phyloP scores from a whole-genome alignment of 2,329 filamentous ascomycete species.

The Pseudocercospora ulei region DNA sequence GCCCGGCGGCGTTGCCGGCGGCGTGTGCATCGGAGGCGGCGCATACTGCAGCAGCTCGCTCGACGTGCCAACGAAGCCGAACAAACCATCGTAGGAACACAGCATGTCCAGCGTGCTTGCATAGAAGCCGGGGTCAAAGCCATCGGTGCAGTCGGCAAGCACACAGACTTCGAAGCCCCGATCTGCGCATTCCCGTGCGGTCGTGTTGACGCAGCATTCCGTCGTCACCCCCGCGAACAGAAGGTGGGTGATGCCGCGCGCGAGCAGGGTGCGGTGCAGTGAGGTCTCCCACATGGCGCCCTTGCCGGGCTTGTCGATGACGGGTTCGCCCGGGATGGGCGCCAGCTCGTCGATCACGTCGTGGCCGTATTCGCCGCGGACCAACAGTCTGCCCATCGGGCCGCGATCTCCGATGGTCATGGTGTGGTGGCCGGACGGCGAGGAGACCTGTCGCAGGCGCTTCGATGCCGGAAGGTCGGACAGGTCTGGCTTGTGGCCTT shows the following conservation, averaged over 20 bases:
- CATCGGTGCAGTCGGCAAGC: conserved; percentile 43
- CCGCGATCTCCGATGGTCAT: conserved; percentile 47
- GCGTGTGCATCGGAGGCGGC: conserved; percentile 29
- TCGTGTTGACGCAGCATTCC: conserved; percentile 51
- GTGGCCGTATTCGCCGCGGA: conserved; percentile 48
- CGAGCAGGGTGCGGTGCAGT: conserved; percentile 46
- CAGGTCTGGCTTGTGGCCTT: conserved; percentile 45
- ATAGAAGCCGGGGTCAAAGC: conserved; percentile 43
- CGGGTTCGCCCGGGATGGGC: conserved; percentile 44
- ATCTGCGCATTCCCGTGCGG: conserved; percentile 49
- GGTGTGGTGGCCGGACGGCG: conserved; percentile 40
- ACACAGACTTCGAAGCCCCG: conserved; percentile 53
- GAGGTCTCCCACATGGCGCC: conserved; percentile 51
- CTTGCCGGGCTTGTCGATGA: conserved; percentile 52
- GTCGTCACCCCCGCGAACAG: conserved; percentile 51
- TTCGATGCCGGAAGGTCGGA: conserved; percentile 48
- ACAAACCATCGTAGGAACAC: conserved; percentile 45
- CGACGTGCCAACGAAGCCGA: conserved; percentile 42
- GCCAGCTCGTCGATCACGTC: conserved; percentile 48
- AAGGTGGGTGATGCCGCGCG: conserved; percentile 49
- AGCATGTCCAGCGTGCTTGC: conserved; percentile 44
- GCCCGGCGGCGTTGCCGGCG: conserved; percentile 34
- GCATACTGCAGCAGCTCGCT: conserved; percentile 37
- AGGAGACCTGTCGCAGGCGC: conserved; percentile 41
- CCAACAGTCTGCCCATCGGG: conserved; percentile 46